phyloP scores from a whole-genome alignment of 768 basidiomycete genomes.

The Suillus sp. region DNA sequence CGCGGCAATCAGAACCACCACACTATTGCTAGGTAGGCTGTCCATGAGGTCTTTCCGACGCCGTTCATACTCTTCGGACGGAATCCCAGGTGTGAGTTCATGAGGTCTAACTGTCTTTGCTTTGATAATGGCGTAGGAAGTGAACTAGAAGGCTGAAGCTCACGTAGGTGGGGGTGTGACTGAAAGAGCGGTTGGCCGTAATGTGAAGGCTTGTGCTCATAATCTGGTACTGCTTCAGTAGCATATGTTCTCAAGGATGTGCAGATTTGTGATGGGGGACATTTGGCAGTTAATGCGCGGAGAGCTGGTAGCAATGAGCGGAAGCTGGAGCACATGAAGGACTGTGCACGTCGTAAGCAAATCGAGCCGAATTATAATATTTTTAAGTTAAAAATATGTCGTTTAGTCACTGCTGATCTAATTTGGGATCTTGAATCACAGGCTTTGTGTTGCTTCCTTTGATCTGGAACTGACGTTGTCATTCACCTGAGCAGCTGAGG shows the following conservation, averaged over 20 bases:
- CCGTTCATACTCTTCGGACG: slow-evolving; percentile 72
- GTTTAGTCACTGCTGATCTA: neutral
- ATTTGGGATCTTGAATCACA: slow-evolving; percentile 8
- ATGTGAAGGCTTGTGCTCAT: slow-evolving; percentile 61
- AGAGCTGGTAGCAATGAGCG: slow-evolving; percentile 17
- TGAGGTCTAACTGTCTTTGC: slow-evolving; percentile 48
- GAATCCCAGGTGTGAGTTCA: slow-evolving; percentile 85
- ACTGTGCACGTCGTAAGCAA: neutral
- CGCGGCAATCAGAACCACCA: slow-evolving; percentile 78
- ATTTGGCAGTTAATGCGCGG: slow-evolving; percentile 1
- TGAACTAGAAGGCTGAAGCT: slow-evolving; percentile 23
- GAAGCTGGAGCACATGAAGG: slow-evolving; percentile 26
- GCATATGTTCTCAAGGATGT: slow-evolving; percentile 32
- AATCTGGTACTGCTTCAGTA: slow-evolving; percentile 31
- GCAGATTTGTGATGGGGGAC: slow-evolving; percentile 2
- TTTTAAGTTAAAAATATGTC: neutral
- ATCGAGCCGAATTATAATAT: slow-evolving; percentile 6
- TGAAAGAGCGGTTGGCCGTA: slow-evolving; percentile 78
- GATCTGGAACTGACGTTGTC: slow-evolving; percentile 2
- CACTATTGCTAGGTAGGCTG: slow-evolving; percentile 65
- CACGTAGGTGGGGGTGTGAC: slow-evolving; percentile 84
- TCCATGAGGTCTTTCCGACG: slow-evolving; percentile 74
- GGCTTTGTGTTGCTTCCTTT: slow-evolving; percentile 7
- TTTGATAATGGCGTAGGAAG: slow-evolving; percentile 13
- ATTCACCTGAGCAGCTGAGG: slow-evolving; percentile 12